Base-by-base conservation (phyloP, 2,329 filamentous ascomycete genomes). In the Diaporthe vaccinii region DNA sequence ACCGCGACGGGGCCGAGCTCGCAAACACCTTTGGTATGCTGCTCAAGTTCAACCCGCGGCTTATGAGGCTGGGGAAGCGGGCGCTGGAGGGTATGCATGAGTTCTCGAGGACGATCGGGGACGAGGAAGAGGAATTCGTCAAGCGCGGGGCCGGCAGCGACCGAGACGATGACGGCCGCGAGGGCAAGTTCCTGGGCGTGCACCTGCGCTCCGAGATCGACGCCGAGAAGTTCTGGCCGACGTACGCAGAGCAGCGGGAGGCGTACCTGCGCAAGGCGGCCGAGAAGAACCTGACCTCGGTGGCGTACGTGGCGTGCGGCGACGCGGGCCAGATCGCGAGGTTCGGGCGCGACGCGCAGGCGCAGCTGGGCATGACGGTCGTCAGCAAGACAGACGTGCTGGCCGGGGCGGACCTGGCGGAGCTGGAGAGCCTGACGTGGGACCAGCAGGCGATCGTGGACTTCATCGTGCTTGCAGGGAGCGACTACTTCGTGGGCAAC, bases 191-290 rank as follows among this genome's bases (percentile, higher is more conserved):
- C 76, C 79, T 84, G 1, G 87, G 86, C 8, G 81, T 87, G 8
- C 87, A 88, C 75, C 80, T 89, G 5, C 82, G 87, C 17, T 86
- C 86, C 6, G 87, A 89, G 78, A 84, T 80, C 72, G 87, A 88
- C 75, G 85, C 86, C 3, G 77, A 88, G 41, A 81, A 80, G 17
- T 84, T 84, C 76, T 88, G 87, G 87, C 87, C 86, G 7, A 81
- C 83, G 14, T 88, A 83, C 76, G 81, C 85, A 6, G 81, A 82
- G n/a, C 87, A 88, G 79, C 83, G 79, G 36, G 76, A 80, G 8
- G 83, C 83, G 0, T 88, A 87, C 77, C 78, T 87, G 28, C 76
- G 81, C 39, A 79, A 82, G 73, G 84, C 84, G 0, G 77, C 80
- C 2, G 76, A 78, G 10, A 79, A 81, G 58, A 79, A 81, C 39